Percentiles rank a stretch among this genome's conserved stretches.
Conservation (phyloP, 2,329 filamentous ascomycete species). For the Chaetoscypha palmicola region DNA sequence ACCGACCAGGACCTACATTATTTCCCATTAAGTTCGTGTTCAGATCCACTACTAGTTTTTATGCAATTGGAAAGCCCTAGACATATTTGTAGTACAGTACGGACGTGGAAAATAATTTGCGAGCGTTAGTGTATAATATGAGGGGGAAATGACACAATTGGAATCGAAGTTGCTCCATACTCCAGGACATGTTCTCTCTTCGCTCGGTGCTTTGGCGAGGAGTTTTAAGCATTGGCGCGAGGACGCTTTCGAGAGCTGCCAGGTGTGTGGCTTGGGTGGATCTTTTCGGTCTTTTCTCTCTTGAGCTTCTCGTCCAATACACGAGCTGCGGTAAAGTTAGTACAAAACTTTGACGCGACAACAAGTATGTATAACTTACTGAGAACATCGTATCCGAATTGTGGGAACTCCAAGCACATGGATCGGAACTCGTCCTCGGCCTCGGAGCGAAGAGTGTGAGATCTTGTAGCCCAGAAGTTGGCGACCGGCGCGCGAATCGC, state of each 20-base stretch:
- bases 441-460: constrained; percentile 75
- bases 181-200: too few relatives aligned
- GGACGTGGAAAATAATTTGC: too few relatives aligned
- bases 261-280: constrained; percentile 32
- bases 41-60: too few relatives aligned
- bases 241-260: constrained; percentile 50
- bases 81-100: too few relatives aligned
- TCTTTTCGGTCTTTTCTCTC: constrained; percentile 52
- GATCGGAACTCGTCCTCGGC: constrained; percentile 78
- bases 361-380: constrained; percentile 43
- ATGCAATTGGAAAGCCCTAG: too few relatives aligned
- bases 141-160: too few relatives aligned
- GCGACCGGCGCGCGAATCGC: constrained; percentile 76
- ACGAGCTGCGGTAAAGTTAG: constrained; percentile 40
- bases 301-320: constrained; percentile 62
- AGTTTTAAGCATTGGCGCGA: constrained; percentile 26
- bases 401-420: constrained; percentile 81
- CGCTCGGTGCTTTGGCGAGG: too few relatives aligned
- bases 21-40: too few relatives aligned
- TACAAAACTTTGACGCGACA: not conserved
- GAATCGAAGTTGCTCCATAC: too few relatives aligned
- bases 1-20: too few relatives aligned
- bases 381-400: constrained; percentile 89
- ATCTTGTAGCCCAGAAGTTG: constrained; percentile 81
- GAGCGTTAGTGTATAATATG: too few relatives aligned